phyloP scores from a whole-genome alignment of 2,329 filamentous ascomycete species.

The Pseudogymnoascus destructans region DNA sequence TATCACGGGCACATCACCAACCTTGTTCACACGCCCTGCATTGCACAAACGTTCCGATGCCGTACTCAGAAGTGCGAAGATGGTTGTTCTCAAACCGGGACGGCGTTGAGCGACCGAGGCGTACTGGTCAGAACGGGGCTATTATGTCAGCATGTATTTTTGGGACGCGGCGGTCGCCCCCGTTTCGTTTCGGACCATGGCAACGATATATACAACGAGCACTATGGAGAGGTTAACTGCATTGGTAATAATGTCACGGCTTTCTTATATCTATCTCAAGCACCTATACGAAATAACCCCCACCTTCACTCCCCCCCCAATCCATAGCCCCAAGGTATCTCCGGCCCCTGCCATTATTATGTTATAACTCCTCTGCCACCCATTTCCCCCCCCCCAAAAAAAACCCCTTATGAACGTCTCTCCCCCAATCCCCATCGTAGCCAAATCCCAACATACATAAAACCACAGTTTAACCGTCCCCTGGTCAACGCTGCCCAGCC shows the following conservation, averaged over 20 bases:
- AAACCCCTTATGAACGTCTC: neutral
- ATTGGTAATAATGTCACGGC: neutral
- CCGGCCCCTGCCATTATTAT: neutral
- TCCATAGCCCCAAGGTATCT: neutral
- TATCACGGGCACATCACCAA: neutral
- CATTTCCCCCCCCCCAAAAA: neutral
- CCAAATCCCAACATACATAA: neutral
- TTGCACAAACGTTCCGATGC: neutral
- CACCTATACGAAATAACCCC: neutral
- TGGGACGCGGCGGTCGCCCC: neutral
- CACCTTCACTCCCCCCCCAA: neutral
- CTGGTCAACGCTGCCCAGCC: neutral
- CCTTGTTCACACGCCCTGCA: neutral
- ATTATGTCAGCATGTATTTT: neutral
- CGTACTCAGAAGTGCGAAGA: slow-evolving; percentile 4
- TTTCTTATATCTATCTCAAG: slow-evolving; percentile 1
- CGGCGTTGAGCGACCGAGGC: neutral
- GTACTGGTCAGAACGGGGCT: neutral
- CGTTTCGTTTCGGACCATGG: neutral
- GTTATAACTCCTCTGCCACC: neutral
- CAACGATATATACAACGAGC: neutral
- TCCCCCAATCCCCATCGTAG: neutral
- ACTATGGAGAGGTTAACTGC: neutral
- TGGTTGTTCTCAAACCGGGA: slow-evolving; percentile 3
- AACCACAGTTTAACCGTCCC: neutral